These are phyloP conservation scores for Bjerkandera adusta DNA, from an alignment of 1,284 basidiomycete genomes.

Conservation along the genomic window DNA sequence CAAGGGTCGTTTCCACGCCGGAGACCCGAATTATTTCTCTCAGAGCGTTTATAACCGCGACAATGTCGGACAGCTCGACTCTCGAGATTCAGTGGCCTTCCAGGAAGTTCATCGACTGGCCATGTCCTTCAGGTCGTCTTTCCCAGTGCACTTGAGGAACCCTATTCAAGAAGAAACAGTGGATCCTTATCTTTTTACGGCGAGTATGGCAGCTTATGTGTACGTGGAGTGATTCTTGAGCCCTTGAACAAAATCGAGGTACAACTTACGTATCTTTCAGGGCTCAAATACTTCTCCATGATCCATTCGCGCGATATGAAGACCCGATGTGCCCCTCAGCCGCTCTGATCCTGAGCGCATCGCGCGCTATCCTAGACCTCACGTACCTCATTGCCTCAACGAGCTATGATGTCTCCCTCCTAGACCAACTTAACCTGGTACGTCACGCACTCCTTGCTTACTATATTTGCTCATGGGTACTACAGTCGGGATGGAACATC, in stretches of 20 bases:
- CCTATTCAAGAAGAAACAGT: slow-evolving; percentile 44
- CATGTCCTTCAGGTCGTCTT: slow-evolving; percentile 21
- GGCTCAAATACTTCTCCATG: slow-evolving; percentile 64
- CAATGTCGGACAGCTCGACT: slow-evolving; percentile 2
- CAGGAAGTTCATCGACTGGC: slow-evolving; percentile 6
- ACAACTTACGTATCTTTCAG: slow-evolving; percentile 30
- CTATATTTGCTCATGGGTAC: slow-evolving; percentile 3
- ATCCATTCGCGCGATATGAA: slow-evolving; percentile 63
- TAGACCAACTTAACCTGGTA: slow-evolving; percentile 63
- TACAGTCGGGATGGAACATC: slow-evolving; percentile 66
- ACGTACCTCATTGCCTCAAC: slow-evolving; percentile 65
- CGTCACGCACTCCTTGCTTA: slow-evolving; percentile 21
- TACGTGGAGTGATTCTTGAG: slow-evolving; percentile 32
- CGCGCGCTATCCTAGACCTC: slow-evolving; percentile 62
- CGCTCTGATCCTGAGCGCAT: slow-evolving; percentile 59
- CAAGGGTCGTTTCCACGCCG: slow-evolving; percentile 55
- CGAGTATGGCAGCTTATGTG: slow-evolving; percentile 62
- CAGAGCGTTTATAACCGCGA: slow-evolving; percentile 15
- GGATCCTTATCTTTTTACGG: slow-evolving; percentile 64
- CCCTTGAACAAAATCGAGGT: not conserved
- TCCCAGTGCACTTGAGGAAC: slow-evolving; percentile 54
- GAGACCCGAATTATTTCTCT: slow-evolving; percentile 43
- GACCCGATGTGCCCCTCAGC: slow-evolving; percentile 59
- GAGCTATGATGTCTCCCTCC: slow-evolving; percentile 63
- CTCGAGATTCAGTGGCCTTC: slow-evolving; percentile 10